A percentile compares a stretch with the other conserved stretches of the same genome.
phyloP scores from a whole-genome alignment of 192 early-diverging fungal species.

The Coemansia sp. region DNA sequence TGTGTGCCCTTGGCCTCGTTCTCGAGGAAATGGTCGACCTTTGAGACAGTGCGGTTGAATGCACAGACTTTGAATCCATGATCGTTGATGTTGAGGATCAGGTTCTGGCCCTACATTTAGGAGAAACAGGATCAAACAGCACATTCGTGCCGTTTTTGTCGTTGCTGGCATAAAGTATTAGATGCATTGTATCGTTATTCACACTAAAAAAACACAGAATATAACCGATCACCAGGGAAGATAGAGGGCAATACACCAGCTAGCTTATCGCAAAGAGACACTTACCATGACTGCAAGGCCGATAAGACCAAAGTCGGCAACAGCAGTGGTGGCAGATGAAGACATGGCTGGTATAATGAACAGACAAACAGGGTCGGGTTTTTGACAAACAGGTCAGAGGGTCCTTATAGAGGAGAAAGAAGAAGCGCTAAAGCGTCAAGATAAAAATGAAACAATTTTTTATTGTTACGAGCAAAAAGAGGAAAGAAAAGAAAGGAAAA shows the following conservation, averaged over 20 bases:
- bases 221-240: background rate
- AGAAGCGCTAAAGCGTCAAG: background rate
- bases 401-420: background rate
- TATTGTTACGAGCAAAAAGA: background rate
- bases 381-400: background rate
- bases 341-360: conserved; percentile 9
- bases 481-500: conserved; percentile 3
- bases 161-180: no score
- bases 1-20: conserved; percentile 98
- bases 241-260: background rate
- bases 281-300: conserved; percentile 98
- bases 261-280: background rate
- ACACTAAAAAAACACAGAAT: background rate
- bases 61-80: conserved; percentile 92
- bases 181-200: no score
- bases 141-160: background rate
- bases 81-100: conserved; percentile 99
- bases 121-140: background rate
- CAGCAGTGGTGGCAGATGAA: conserved; percentile 19
- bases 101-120: conserved; percentile 85
- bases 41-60: conserved; percentile 93
- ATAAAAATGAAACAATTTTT: background rate
- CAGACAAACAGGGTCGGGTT: background rate
- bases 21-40: conserved; percentile 91
- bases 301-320: conserved; percentile 97